Conservation (phyloP, 2,329 filamentous ascomycete genomes). For the Talaromyces atroroseus region DNA sequence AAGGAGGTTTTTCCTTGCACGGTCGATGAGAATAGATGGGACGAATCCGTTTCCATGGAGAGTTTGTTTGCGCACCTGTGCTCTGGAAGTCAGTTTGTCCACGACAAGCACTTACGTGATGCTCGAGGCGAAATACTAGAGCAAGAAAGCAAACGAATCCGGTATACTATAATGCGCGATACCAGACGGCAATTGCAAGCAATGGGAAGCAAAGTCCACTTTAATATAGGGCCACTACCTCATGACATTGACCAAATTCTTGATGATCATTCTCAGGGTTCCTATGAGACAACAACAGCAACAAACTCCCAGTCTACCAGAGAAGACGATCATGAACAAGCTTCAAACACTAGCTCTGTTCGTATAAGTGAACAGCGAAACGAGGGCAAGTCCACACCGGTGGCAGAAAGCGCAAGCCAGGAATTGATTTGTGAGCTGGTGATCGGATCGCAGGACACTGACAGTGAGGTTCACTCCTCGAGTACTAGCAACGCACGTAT, state of each 20-base stretch:
- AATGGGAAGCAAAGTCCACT: conserved; percentile 12
- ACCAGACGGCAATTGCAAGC: conserved; percentile 9
- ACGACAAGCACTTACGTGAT: conserved; percentile 59
- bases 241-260: conserved; percentile 3
- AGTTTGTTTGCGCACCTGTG: conserved; percentile 68
- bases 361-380: not conserved
- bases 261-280: conserved; percentile 3
- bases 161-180: conserved; percentile 12
- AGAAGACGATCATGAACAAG: not conserved
- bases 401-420: conserved; percentile 1
- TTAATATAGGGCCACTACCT: conserved; percentile 12
- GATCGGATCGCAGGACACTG: conserved; percentile 3
- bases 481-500: too few relatives aligned
- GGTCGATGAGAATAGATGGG: conserved; percentile 60
- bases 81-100: conserved; percentile 53
- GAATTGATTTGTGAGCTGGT: conserved; percentile 1
- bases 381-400: not conserved
- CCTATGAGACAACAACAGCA: not conserved
- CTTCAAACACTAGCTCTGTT: not conserved
- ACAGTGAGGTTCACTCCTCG: too few relatives aligned
- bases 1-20: conserved; percentile 81
- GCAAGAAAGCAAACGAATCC: conserved; percentile 12
- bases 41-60: conserved; percentile 57
- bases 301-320: not conserved
- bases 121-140: conserved; percentile 18